These are phyloP conservation scores for Aureobasidium vineae DNA, from an alignment of 2,329 filamentous ascomycete genomes.

Conservation along the genomic window DNA sequence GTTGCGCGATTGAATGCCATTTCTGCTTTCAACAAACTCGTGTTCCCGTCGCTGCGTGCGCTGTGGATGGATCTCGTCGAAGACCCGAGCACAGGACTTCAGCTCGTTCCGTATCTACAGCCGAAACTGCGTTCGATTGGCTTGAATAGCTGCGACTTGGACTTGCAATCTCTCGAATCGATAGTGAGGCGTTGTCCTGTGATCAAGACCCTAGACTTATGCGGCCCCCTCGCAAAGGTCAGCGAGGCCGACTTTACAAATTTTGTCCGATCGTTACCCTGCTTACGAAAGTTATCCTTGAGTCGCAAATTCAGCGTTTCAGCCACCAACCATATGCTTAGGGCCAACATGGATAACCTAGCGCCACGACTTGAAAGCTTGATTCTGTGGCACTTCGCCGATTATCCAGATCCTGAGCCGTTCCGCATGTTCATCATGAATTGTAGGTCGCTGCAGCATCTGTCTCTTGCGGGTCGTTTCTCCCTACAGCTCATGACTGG, in stretches of 20 bases:
- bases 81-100: not conserved
- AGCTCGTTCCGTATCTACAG: not conserved
- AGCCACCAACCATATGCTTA: not conserved
- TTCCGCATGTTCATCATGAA: not conserved
- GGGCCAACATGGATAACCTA: not conserved
- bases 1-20: not conserved
- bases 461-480: not conserved
- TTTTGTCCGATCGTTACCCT: not conserved
- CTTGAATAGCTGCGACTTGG: not conserved
- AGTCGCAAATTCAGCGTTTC: not conserved
- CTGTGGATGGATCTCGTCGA: not conserved
- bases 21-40: not conserved
- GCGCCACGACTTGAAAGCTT: not conserved
- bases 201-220: not conserved
- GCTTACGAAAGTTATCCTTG: not conserved
- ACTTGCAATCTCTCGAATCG: not conserved
- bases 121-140: not conserved
- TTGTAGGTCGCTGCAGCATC: not conserved
- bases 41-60: not conserved
- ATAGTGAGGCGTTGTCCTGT: not conserved
- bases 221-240: not conserved
- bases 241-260: not conserved
- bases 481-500: not conserved
- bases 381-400: not conserved
- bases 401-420: not conserved